Percentiles rank a stretch among this genome's conserved stretches.
phyloP scores from a whole-genome alignment of 1,284 basidiomycete species.

The Ganoderma meredithae region DNA sequence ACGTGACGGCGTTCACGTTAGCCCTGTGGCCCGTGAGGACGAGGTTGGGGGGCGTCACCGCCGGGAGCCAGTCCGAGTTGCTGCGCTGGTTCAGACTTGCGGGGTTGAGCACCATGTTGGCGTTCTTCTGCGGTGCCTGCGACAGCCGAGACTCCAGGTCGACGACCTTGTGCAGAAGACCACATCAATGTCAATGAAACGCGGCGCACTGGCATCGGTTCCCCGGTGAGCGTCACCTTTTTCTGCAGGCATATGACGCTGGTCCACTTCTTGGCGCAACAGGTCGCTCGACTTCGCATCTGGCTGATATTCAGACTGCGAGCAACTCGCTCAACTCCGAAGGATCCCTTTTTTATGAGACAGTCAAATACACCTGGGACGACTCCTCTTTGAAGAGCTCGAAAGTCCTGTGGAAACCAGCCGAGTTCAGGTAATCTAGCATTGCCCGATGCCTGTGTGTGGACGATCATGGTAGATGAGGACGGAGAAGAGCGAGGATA shows the following conservation, averaged over 20 bases:
- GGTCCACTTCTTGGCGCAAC: conserved; percentile 83
- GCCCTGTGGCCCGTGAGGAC: conserved; percentile 69
- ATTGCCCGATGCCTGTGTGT: conserved; percentile 74
- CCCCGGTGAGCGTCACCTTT: conserved; percentile 54
- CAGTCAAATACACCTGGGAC: conserved; percentile 20
- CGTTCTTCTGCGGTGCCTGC: conserved; percentile 66
- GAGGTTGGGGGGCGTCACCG: conserved; percentile 60
- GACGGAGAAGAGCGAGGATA: neutral
- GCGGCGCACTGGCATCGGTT: neutral
- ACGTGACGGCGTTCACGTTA: conserved; percentile 67
- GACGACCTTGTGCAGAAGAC: conserved; percentile 58
- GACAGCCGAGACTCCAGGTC: conserved; percentile 72
- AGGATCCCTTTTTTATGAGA: neutral
- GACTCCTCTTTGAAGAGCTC: conserved; percentile 64
- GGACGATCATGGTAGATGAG: neutral
- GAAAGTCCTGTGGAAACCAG: conserved; percentile 65
- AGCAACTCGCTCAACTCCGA: neutral
- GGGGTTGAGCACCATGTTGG: conserved; percentile 53
- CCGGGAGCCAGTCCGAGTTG: conserved; percentile 68
- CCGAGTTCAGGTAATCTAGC: conserved; percentile 76
- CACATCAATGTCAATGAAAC: neutral
- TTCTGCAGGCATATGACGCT: conserved; percentile 80
- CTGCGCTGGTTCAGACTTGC: conserved; percentile 49
- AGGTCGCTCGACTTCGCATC: conserved; percentile 67
- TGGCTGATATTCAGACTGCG: conserved; percentile 55